These are phyloP conservation scores for Fusarium sp. DNA, from an alignment of 2,329 filamentous ascomycete species.

Conservation along the genomic window DNA sequence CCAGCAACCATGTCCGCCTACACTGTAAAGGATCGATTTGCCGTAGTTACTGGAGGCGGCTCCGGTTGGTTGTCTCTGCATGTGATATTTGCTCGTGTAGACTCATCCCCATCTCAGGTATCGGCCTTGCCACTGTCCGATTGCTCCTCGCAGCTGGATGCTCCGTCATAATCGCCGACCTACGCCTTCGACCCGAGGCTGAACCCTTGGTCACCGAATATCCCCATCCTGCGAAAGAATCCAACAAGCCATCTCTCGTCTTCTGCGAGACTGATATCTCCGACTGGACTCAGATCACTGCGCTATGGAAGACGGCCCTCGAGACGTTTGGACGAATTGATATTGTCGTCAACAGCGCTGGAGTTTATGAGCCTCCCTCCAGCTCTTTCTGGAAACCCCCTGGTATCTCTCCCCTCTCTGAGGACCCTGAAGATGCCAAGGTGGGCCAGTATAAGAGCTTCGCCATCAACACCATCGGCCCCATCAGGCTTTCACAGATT, in stretches of 20 bases:
- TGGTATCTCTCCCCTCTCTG: slow-evolving; percentile 24
- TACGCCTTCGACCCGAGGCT: neutral
- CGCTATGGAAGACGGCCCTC: slow-evolving; percentile 50
- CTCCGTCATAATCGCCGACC: slow-evolving; percentile 17
- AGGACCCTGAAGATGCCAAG: slow-evolving; percentile 31
- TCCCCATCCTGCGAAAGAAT: neutral
- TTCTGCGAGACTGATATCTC: slow-evolving; percentile 44
- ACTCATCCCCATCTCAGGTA: slow-evolving; percentile 2
- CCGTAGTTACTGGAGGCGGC: slow-evolving; percentile 18
- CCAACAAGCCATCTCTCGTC: neutral
- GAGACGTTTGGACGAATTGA: slow-evolving; percentile 65
- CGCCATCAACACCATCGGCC: slow-evolving; percentile 40
- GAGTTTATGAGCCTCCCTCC: slow-evolving; percentile 54
- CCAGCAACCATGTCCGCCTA: slow-evolving; percentile 6
- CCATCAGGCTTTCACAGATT: slow-evolving; percentile 42
- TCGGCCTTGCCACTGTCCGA: neutral
- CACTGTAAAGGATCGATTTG: slow-evolving; percentile 9
- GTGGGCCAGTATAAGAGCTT: slow-evolving; percentile 38
- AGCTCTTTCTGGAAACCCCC: slow-evolving; percentile 42
- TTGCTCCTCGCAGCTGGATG: slow-evolving; percentile 12
- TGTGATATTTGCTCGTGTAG: neutral
- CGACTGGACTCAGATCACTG: slow-evolving; percentile 40
- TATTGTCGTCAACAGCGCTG: slow-evolving; percentile 72
- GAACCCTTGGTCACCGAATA: neutral
- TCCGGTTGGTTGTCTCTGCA: slow-evolving; percentile 5